Evolutionary conservation across 176 grass and related monocot species (phyloP).

Genomic region (Aegilops sharonensis): DNA sequence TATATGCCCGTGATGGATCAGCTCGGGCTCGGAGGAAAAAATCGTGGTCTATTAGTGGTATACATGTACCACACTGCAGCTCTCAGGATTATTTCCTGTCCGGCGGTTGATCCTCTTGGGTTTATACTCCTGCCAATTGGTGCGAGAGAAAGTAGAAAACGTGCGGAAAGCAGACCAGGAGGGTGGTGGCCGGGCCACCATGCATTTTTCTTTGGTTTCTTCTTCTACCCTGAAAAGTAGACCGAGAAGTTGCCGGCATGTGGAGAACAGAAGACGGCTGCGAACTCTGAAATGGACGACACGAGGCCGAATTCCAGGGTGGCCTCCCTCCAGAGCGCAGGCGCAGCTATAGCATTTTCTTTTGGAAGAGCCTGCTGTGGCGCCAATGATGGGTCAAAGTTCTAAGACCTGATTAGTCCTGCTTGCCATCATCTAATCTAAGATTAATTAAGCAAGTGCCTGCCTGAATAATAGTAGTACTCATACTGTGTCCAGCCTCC

Average conservation of each 20-base stretch:
- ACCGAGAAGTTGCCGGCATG: not conserved
- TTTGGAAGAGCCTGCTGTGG: not conserved
- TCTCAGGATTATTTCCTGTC: not conserved
- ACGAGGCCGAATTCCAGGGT: constrained; percentile 15
- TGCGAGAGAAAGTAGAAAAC: not conserved
- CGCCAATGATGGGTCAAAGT: constrained; percentile 48
- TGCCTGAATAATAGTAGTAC: not conserved
- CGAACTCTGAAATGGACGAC: constrained; percentile 5
- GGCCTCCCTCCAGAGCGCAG: not conserved
- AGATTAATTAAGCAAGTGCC: not conserved
- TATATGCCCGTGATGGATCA: not conserved
- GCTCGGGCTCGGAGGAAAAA: not conserved
- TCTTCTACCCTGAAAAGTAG: constrained; percentile 16
- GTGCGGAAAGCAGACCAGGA: not conserved
- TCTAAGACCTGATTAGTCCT: constrained; percentile 3
- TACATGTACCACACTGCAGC: not conserved
- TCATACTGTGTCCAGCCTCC: not conserved
- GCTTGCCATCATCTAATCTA: not conserved
- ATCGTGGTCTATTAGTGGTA: not conserved
- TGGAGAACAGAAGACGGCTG: not conserved
- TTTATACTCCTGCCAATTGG: too few relatives aligned
- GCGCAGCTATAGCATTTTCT: not conserved
- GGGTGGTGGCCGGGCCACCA: not conserved
- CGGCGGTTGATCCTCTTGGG: not conserved
- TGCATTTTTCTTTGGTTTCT: not conserved